These are phyloP conservation scores for Starmerella bacillaris DNA, from an alignment of 805 yeast genomes.

Conservation along the genomic window DNA sequence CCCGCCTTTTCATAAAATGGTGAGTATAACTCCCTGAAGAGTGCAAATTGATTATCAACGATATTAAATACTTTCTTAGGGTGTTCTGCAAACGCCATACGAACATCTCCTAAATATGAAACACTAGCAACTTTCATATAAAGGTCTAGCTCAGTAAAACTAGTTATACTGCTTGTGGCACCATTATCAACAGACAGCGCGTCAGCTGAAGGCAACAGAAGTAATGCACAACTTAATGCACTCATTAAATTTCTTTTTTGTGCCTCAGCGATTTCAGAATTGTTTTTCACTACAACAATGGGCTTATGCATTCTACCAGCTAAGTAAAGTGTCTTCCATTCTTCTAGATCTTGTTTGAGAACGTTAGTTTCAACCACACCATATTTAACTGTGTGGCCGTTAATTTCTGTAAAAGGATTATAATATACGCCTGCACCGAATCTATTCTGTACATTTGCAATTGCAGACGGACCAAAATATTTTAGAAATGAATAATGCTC, in stretches of 20 bases:
- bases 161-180: background rate
- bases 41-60: conserved; percentile 52
- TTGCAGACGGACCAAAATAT: conserved; percentile 39
- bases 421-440: conserved; percentile 83
- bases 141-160: conserved; percentile 43
- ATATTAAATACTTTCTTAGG: conserved; percentile 77
- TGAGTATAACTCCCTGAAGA: conserved; percentile 55
- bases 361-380: conserved; percentile 59
- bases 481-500: conserved; percentile 60
- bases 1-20: conserved; percentile 38
- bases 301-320: conserved; percentile 95
- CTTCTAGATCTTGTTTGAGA: conserved; percentile 48
- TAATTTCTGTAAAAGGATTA: conserved; percentile 67
- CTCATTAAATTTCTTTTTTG: conserved; percentile 47
- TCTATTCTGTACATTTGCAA: conserved; percentile 38
- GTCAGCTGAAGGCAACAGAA: conserved; percentile 28
- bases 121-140: conserved; percentile 61
- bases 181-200: background rate
- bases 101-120: conserved; percentile 78
- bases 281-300: conserved; percentile 50
- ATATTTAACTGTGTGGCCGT: conserved; percentile 51
- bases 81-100: conserved; percentile 77
- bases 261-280: conserved; percentile 9
- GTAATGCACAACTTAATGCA: conserved; percentile 53
- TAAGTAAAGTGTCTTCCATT: conserved; percentile 71